These are phyloP conservation scores for Arctostaphylos glauca DNA, from an alignment of 148 eudicot genomes.

Conservation along the genomic window DNA sequence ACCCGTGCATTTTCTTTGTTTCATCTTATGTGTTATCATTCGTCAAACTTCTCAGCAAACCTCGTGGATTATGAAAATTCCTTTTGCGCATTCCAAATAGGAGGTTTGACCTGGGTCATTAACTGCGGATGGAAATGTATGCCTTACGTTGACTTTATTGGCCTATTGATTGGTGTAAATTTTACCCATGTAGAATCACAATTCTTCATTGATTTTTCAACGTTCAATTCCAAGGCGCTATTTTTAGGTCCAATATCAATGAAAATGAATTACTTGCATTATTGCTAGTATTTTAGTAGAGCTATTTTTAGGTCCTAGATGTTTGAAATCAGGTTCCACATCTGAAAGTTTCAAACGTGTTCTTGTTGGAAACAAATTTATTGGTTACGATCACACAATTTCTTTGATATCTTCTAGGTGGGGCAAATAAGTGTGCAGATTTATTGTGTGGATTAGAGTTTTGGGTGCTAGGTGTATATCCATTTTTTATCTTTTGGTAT, in stretches of 20 bases:
- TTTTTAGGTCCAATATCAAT: background rate
- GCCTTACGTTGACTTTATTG: slow-evolving; percentile 21
- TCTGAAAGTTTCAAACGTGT: background rate
- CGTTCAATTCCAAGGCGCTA: background rate
- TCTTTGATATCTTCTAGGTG: background rate
- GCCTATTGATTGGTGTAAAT: background rate
- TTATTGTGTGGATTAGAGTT: background rate
- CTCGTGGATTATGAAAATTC: slow-evolving; percentile 70
- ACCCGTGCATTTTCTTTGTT: background rate
- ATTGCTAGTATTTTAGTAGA: background rate
- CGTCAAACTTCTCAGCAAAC: slow-evolving; percentile 36
- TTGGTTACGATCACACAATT: background rate
- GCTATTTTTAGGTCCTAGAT: too few relatives aligned
- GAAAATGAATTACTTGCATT: background rate
- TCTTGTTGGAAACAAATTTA: background rate
- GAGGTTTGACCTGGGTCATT: slow-evolving; percentile 43
- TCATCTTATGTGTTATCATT: background rate
- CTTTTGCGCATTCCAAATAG: slow-evolving; percentile 44
- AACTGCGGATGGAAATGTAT: slow-evolving; percentile 42
- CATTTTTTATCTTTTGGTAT: background rate
- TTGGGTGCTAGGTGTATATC: background rate
- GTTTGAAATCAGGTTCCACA: slow-evolving; percentile 6
- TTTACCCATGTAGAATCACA: background rate
- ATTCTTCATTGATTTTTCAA: background rate
- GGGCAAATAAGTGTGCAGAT: slow-evolving; percentile 5